Conservation (phyloP, 768 basidiomycete genomes). For the Termitomyces sp. region DNA sequence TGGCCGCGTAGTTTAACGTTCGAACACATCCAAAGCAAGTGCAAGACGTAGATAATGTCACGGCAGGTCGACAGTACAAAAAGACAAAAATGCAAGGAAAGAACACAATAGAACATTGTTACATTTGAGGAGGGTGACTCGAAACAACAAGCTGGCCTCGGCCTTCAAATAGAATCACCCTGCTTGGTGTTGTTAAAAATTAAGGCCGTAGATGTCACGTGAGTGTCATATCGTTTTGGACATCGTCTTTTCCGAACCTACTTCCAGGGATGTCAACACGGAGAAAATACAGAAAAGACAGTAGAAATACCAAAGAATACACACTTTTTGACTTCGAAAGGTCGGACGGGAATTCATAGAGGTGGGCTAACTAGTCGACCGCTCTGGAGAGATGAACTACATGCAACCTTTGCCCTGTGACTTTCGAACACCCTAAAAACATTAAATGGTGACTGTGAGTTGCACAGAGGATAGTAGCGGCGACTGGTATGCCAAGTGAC, state of each 20-base stretch:
- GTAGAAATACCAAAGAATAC: constrained; percentile 44
- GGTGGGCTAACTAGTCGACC: constrained; percentile 56
- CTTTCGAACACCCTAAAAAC: constrained; percentile 40
- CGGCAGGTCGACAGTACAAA: constrained; percentile 27
- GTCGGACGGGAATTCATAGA: constrained; percentile 49
- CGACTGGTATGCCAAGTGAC: constrained; percentile 46
- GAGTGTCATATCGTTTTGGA: neutral
- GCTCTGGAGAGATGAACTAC: constrained; percentile 65
- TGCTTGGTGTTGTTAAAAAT: constrained; percentile 7
- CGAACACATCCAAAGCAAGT: constrained; percentile 34
- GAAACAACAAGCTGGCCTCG: no score
- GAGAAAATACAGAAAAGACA: constrained; percentile 19
- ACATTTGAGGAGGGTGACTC: neutral
- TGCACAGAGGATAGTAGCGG: constrained; percentile 34
- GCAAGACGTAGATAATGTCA: constrained; percentile 59
- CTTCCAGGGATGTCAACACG: constrained; percentile 18
- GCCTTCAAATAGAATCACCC: neutral
- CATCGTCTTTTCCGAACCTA: neutral
- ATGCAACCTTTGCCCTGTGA: constrained; percentile 55
- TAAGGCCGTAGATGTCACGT: neutral
- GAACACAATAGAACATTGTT: neutral
- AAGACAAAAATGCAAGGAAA: neutral
- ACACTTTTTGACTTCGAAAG: constrained; percentile 51
- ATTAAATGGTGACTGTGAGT: constrained; percentile 53
- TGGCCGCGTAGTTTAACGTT: constrained; percentile 72